Conservation (phyloP, 768 basidiomycete species). For the Mycena indigotica region DNA sequence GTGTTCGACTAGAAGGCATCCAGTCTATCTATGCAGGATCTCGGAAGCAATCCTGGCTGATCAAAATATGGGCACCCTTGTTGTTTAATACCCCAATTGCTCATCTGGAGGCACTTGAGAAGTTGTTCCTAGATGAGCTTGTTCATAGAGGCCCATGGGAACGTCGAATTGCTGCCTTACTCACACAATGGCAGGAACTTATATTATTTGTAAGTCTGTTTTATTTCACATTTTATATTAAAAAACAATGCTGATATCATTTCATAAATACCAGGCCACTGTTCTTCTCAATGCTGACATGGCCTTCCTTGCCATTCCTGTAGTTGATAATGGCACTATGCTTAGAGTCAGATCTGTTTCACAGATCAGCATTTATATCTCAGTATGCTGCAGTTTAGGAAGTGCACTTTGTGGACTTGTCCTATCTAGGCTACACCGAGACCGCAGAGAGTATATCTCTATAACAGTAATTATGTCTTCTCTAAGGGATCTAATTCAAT, state of each 20-base stretch:
- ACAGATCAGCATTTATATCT: constrained; percentile 4
- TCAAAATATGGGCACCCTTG: neutral
- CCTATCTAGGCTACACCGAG: constrained; percentile 10
- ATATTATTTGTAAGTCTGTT: constrained; percentile 4
- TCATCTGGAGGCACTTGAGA: constrained; percentile 5
- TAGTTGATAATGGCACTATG: neutral
- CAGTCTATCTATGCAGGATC: constrained; percentile 2
- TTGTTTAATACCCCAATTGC: constrained; percentile 1
- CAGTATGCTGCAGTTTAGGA: constrained; percentile 5
- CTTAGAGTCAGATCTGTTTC: neutral
- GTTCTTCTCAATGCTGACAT: constrained; percentile 10
- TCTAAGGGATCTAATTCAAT: neutral
- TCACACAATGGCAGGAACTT: constrained; percentile 4
- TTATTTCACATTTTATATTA: neutral
- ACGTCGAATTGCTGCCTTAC: neutral
- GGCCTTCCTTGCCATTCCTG: constrained; percentile 9
- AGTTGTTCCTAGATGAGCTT: constrained; percentile 3
- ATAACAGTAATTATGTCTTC: constrained; percentile 1
- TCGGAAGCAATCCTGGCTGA: neutral
- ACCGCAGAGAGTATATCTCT: neutral
- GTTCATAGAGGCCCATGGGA: neutral
- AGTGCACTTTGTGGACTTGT: constrained; percentile 6
- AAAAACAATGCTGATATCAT: no score
- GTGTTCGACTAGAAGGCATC: neutral
- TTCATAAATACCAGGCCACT: constrained; percentile 1